Conservation (phyloP, 805 yeast species). For the Metschnikowia shivogae region DNA sequence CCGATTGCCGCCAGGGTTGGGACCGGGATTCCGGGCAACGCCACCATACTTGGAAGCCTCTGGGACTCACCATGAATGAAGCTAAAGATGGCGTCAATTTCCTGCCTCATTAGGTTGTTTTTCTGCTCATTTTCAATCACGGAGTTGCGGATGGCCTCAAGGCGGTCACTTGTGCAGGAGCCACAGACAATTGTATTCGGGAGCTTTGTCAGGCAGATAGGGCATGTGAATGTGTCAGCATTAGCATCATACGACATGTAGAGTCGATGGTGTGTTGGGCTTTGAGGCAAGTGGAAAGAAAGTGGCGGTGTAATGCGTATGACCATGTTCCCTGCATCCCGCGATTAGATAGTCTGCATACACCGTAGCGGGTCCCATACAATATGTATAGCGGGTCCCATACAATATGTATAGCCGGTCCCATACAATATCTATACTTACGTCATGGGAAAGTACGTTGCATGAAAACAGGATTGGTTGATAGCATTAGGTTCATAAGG, state of each 20-base stretch:
- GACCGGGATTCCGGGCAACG: not conserved
- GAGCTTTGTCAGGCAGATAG: constrained; percentile 14
- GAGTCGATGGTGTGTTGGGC: not conserved
- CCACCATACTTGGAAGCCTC: not conserved
- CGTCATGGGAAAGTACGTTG: too few species aligned
- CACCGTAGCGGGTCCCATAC: not conserved
- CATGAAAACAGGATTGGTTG: too few species aligned
- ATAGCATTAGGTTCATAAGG: too few species aligned
- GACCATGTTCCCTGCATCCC: constrained; percentile 7
- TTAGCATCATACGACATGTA: constrained; percentile 9
- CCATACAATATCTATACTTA: not conserved
- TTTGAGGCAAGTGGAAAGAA: not conserved
- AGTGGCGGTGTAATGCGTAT: not conserved
- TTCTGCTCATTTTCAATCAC: constrained; percentile 24
- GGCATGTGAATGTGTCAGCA: constrained; percentile 5
- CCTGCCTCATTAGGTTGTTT: constrained; percentile 19
- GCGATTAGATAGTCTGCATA: constrained; percentile 7
- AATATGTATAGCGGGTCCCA: too few species aligned
- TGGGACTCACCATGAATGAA: not conserved
- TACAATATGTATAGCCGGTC: too few species aligned
- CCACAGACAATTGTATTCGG: constrained; percentile 22
- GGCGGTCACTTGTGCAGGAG: constrained; percentile 18
- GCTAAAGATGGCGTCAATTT: constrained; percentile 27
- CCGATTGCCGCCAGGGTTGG: constrained; percentile 16
- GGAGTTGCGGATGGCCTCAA: constrained; percentile 23